A percentile compares a stretch with the other conserved stretches of the same genome.
Conservation (phyloP, 768 basidiomycete genomes). For the Termitomyces sp. region DNA sequence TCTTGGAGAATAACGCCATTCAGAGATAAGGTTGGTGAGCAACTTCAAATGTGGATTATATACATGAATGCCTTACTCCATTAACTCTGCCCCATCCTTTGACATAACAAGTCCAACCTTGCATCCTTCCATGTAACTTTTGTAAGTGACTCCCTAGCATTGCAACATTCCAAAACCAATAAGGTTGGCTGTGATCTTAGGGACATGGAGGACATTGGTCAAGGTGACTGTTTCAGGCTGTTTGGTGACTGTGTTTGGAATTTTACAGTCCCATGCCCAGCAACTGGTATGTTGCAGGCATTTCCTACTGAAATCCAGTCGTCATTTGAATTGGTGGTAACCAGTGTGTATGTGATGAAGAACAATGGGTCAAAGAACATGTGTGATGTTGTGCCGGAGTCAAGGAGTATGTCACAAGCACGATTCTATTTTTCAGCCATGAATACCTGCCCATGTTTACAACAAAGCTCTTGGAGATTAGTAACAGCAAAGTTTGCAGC, state of each 20-base stretch:
- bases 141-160: background rate
- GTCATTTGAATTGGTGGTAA: background rate
- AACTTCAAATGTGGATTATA: too few species aligned
- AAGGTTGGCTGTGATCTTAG: too few species aligned
- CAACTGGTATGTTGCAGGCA: background rate
- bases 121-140: too few species aligned
- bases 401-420: background rate
- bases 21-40: too few species aligned
- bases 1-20: too few species aligned
- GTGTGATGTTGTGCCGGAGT: background rate
- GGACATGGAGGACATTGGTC: background rate
- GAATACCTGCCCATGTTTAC: background rate
- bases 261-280: background rate
- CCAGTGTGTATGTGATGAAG: background rate
- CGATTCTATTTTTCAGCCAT: background rate
- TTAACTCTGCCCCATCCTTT: too few species aligned
- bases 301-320: conserved; percentile 3
- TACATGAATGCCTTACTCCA: too few species aligned
- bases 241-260: background rate
- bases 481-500: too few species aligned
- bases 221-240: background rate
- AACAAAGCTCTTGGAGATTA: background rate
- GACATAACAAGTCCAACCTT: too few species aligned
- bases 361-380: too few species aligned
- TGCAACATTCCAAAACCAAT: too few species aligned